phyloP scores from a whole-genome alignment of 352 stramenopile genomes.

The Phytophthora ramorum region DNA sequence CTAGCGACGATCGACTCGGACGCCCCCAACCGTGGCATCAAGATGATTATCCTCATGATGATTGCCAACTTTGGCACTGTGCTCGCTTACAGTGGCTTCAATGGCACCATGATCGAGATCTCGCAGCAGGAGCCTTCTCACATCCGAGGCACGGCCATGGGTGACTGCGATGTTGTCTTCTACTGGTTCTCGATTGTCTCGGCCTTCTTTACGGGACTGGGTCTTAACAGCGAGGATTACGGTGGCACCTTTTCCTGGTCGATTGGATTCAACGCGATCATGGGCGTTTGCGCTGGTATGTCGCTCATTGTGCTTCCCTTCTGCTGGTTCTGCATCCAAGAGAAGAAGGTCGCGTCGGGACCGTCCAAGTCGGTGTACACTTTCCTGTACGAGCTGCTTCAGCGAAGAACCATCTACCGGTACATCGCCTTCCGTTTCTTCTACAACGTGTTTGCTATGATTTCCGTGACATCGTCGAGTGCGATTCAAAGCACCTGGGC shows the following conservation, averaged over 20 bases:
- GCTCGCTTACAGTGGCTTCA: slow-evolving; percentile 73
- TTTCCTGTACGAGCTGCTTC: slow-evolving; percentile 53
- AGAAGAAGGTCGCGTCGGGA: slow-evolving; percentile 35
- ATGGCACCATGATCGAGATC: slow-evolving; percentile 70
- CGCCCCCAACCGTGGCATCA: slow-evolving; percentile 50
- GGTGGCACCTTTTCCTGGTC: slow-evolving; percentile 61
- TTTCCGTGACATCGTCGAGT: slow-evolving; percentile 56
- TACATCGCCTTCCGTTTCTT: slow-evolving; percentile 68
- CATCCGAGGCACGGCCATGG: slow-evolving; percentile 49
- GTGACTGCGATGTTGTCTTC: slow-evolving; percentile 44
- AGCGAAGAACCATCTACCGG: slow-evolving; percentile 54
- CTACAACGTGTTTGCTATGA: slow-evolving; percentile 52
- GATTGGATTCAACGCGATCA: slow-evolving; percentile 66
- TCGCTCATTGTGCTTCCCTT: slow-evolving; percentile 48
- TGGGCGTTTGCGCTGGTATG: slow-evolving; percentile 47
- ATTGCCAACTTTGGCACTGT: slow-evolving; percentile 80
- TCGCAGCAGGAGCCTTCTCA: slow-evolving; percentile 56
- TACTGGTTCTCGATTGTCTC: slow-evolving; percentile 48
- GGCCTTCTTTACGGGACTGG: slow-evolving; percentile 54
- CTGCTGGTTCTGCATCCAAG: slow-evolving; percentile 58
- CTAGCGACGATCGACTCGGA: slow-evolving; percentile 50
- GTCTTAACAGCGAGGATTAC: slow-evolving; percentile 60
- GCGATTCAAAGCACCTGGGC: slow-evolving; percentile 69
- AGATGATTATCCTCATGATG: slow-evolving; percentile 74
- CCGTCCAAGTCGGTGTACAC: slow-evolving; percentile 45